Evolutionary conservation across 2,329 filamentous ascomycete species (phyloP), one percentile per base, ranked within the genome.

Genomic region (Fusarium multiceps): DNA sequence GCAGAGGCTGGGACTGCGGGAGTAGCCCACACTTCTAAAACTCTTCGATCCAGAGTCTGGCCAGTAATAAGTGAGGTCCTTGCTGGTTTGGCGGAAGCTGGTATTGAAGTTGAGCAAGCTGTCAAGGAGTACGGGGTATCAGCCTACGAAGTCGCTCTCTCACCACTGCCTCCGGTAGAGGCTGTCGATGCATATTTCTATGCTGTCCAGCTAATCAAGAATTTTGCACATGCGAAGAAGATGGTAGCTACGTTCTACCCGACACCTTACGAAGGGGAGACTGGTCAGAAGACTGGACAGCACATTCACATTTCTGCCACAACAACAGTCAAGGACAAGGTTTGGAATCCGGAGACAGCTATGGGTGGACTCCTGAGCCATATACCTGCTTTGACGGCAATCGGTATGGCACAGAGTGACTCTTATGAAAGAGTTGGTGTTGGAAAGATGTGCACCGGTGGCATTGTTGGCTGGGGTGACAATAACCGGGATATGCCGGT

Each of bases 291-390:
- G n/a, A 64, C 11, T 14, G 59, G 59, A 3, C 59, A 64, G 8
- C 61, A 64, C 0, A 64, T 64, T 27, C 61, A 64, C 6, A 64
- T 64, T 4, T 64, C 61, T 1, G 45, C 51, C 11, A n/a, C n/a
- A 6, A 7, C 57, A 2, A 5, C 2, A 0, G 11, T 4, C 2
- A 9, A 46, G 2, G 28, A 34, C 1, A 21, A 25, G 9, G 7
- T 9, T 3, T 64, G 61, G 61, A 27, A 64, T 0, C 40, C 61
- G 0, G 61, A 64, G 4, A 14, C 10, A 3, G n/a, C 21, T 2
- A 28, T 64, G 45, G 61, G 37, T 3, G 59, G 61, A 4, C 32
- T 64, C 4, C 3, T 64, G 4, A 64, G 61, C 3, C 61, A 64
- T 9, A 41, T 64, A 0, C 61, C 50, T 0, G 51, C 61, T 2